Evolutionary conservation across 495 filamentous ascomycete species (phyloP).

Genomic region (Chaetomium fimeti): DNA sequence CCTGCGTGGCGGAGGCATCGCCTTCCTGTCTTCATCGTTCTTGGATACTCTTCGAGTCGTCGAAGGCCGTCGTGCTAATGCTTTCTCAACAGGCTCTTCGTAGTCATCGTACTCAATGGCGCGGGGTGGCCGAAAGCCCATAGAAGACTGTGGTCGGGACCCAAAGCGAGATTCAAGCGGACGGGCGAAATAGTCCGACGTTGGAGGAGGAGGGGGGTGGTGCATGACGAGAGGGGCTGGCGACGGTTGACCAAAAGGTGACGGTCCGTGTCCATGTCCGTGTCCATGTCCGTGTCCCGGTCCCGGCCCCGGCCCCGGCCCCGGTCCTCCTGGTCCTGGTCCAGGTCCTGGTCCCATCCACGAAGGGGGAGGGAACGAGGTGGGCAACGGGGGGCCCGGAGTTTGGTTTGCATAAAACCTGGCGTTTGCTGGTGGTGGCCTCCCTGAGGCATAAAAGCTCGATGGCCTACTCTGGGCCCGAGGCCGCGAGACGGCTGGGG

Average conservation of each 20-base stretch:
- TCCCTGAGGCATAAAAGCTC: slow-evolving; percentile 41
- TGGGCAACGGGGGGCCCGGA: slow-evolving; percentile 17
- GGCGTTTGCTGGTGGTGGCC: slow-evolving; percentile 35
- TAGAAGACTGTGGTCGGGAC: slow-evolving; percentile 44
- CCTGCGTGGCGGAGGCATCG: slow-evolving; percentile 43
- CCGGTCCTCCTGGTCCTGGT: background rate
- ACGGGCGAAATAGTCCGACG: slow-evolving; percentile 35
- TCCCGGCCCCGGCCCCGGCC: background rate
- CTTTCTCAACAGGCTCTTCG: slow-evolving; percentile 29
- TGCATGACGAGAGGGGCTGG: slow-evolving; percentile 26
- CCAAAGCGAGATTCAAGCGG: slow-evolving; percentile 42
- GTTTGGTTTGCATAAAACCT: slow-evolving; percentile 29
- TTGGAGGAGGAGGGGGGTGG: slow-evolving; percentile 16
- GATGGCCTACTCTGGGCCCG: slow-evolving; percentile 42
- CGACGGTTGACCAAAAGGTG: slow-evolving; percentile 18
- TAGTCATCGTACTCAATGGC: slow-evolving; percentile 36
- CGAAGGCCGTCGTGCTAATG: slow-evolving; percentile 41
- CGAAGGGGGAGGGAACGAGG: slow-evolving; percentile 26
- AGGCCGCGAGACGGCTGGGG: slow-evolving; percentile 40
- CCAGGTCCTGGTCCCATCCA: slow-evolving; percentile 21
- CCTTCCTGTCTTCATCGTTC: slow-evolving; percentile 38
- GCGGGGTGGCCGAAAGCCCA: slow-evolving; percentile 40
- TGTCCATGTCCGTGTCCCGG: slow-evolving; percentile 1
- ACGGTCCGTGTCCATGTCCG: slow-evolving; percentile 14
- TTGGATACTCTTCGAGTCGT: slow-evolving; percentile 39